A percentile compares a stretch with the other conserved stretches of the same genome.
These are phyloP conservation scores for Balakata baccata DNA, from an alignment of 345 rosid species.

Conservation along the genomic window DNA sequence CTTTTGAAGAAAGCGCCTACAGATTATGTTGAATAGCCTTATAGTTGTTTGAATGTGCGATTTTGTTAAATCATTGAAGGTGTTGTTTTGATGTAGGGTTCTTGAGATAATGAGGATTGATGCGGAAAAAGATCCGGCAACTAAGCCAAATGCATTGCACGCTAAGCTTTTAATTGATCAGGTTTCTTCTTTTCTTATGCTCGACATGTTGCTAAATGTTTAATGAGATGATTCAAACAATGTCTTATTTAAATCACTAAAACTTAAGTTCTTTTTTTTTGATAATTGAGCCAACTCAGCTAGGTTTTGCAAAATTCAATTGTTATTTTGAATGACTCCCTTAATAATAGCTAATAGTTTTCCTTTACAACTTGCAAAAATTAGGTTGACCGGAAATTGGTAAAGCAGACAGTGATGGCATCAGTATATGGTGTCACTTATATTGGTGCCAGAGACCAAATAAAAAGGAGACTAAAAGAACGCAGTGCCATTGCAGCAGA, in stretches of 20 bases:
- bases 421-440: slow-evolving; percentile 97
- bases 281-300: background rate
- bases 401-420: slow-evolving; percentile 99
- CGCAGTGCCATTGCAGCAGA: slow-evolving; percentile 55
- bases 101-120: slow-evolving; percentile 69
- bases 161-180: slow-evolving; percentile 73
- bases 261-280: background rate
- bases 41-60: background rate
- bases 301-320: background rate
- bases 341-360: slow-evolving; percentile 13
- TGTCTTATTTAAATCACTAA: slow-evolving; percentile 9
- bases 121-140: slow-evolving; percentile 67
- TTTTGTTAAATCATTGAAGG: slow-evolving; percentile 8
- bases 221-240: background rate
- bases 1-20: background rate
- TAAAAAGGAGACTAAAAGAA: slow-evolving; percentile 82
- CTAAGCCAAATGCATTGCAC: slow-evolving; percentile 46
- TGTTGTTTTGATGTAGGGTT: slow-evolving; percentile 52
- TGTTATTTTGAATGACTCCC: slow-evolving; percentile 1
- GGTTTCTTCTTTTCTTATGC: slow-evolving; percentile 42
- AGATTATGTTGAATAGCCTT: background rate
- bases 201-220: slow-evolving; percentile 4
- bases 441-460: slow-evolving; percentile 94
- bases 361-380: slow-evolving; percentile 22
- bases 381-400: slow-evolving; percentile 93